A percentile compares a stretch with the other conserved stretches of the same genome.
Conservation (phyloP, 2,329 filamentous ascomycete species). For the Paraphoma sp. region DNA sequence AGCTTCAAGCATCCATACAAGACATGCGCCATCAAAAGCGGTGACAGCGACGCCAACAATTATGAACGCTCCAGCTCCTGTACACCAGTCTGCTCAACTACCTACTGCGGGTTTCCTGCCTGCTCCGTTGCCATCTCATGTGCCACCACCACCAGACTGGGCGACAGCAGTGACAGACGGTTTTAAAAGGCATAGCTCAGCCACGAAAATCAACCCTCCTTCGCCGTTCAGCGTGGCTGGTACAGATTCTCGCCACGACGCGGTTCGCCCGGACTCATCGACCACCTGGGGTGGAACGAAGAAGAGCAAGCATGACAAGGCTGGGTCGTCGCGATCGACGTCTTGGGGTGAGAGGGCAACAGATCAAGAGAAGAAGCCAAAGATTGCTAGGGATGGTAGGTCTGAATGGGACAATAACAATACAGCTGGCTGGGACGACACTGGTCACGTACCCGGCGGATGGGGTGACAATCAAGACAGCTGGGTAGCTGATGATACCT, state of each 20-base stretch:
- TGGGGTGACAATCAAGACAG: not conserved
- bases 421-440: not conserved
- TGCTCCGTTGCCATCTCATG: not conserved
- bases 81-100: not conserved
- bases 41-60: conserved; percentile 1
- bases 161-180: conserved; percentile 2
- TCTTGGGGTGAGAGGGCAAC: not conserved
- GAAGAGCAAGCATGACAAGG: not conserved
- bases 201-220: conserved; percentile 3
- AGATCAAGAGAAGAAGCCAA: not conserved
- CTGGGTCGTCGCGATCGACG: not conserved
- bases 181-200: conserved; percentile 2
- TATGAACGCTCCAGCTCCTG: conserved; percentile 12
- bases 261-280: not conserved
- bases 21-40: conserved; percentile 1
- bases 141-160: conserved; percentile 11
- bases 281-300: not conserved
- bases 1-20: not conserved
- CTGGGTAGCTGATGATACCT: not conserved
- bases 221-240: conserved; percentile 10
- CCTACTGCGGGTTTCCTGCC: too few relatives aligned
- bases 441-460: not conserved
- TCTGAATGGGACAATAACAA: not conserved
- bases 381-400: not conserved
- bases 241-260: not conserved